phyloP scores from a whole-genome alignment of 768 basidiomycete species.

The Pisolithus orientalis region DNA sequence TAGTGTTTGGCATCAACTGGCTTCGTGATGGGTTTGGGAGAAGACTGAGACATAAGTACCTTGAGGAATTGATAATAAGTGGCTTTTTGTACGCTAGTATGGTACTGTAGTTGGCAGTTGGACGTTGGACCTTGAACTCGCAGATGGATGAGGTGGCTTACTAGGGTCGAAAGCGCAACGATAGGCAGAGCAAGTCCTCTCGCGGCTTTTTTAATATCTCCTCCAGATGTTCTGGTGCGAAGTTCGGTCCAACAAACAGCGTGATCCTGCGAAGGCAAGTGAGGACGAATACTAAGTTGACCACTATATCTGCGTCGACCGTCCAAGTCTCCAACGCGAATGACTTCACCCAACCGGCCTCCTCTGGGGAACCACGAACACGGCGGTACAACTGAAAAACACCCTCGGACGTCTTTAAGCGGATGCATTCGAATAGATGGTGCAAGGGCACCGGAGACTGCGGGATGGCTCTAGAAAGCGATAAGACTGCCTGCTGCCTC shows the following conservation, averaged over 20 bases:
- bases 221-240: slow-evolving; percentile 76
- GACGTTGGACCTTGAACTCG: background rate
- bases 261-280: slow-evolving; percentile 43
- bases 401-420: slow-evolving; percentile 44
- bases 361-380: slow-evolving; percentile 34
- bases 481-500: slow-evolving; percentile 47
- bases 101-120: background rate
- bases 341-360: slow-evolving; percentile 38
- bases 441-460: slow-evolving; percentile 47
- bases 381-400: slow-evolving; percentile 52
- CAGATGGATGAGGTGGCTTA: slow-evolving; percentile 30
- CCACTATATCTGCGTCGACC: slow-evolving; percentile 68
- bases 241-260: slow-evolving; percentile 69
- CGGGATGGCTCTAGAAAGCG: slow-evolving; percentile 62
- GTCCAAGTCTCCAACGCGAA: slow-evolving; percentile 58
- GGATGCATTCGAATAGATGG: slow-evolving; percentile 54
- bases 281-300: slow-evolving; percentile 60
- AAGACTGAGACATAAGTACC: slow-evolving; percentile 26
- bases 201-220: slow-evolving; percentile 54
- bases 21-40: background rate
- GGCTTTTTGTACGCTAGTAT: slow-evolving; percentile 56
- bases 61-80: slow-evolving; percentile 81
- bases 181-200: slow-evolving; percentile 42
- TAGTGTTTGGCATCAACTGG: slow-evolving; percentile 16
- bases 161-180: slow-evolving; percentile 81